A percentile compares a stretch with the other conserved stretches of the same genome.
phyloP scores from a whole-genome alignment of 75 land plant species.

The Picea sitchensis region DNA sequence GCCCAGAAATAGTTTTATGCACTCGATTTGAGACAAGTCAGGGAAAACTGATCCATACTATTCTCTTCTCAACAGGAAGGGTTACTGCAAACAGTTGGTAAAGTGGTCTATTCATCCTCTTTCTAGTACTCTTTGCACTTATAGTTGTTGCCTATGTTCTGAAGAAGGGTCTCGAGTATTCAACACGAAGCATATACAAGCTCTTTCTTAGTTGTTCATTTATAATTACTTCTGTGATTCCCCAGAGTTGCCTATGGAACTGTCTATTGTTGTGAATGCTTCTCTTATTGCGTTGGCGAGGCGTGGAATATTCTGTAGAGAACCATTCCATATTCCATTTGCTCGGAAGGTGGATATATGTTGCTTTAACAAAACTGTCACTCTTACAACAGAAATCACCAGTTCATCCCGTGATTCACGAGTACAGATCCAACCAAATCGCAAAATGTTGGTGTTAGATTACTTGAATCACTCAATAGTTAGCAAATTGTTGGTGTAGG shows the following conservation, averaged over 20 bases:
- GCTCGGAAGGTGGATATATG: neutral
- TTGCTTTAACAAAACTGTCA: too few species aligned
- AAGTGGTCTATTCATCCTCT: slow-evolving; percentile 89
- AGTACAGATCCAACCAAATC: too few species aligned
- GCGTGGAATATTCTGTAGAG: neutral
- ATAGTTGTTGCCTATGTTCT: slow-evolving; percentile 95
- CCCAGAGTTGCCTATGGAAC: slow-evolving; percentile 95
- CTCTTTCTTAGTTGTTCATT: slow-evolving; percentile 92
- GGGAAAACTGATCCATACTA: slow-evolving; percentile 93
- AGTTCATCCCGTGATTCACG: too few species aligned
- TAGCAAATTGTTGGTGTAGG: too few species aligned
- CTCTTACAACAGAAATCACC: too few species aligned
- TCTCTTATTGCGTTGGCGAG: neutral
- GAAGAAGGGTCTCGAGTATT: slow-evolving; percentile 92
- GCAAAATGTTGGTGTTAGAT: too few species aligned
- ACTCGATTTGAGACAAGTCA: slow-evolving; percentile 97
- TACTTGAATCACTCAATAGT: too few species aligned
- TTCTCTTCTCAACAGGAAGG: slow-evolving; percentile 95
- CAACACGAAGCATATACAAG: slow-evolving; percentile 91
- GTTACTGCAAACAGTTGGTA: slow-evolving; percentile 97
- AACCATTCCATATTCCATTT: neutral
- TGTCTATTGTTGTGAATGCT: slow-evolving; percentile 4
- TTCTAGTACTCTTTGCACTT: slow-evolving; percentile 86
- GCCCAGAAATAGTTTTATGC: slow-evolving; percentile 75
- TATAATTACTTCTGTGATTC: slow-evolving; percentile 97